These are phyloP conservation scores for Sphagnum fallax DNA, from an alignment of 228 moss, liverwort and hornwort species.

Conservation along the genomic window DNA sequence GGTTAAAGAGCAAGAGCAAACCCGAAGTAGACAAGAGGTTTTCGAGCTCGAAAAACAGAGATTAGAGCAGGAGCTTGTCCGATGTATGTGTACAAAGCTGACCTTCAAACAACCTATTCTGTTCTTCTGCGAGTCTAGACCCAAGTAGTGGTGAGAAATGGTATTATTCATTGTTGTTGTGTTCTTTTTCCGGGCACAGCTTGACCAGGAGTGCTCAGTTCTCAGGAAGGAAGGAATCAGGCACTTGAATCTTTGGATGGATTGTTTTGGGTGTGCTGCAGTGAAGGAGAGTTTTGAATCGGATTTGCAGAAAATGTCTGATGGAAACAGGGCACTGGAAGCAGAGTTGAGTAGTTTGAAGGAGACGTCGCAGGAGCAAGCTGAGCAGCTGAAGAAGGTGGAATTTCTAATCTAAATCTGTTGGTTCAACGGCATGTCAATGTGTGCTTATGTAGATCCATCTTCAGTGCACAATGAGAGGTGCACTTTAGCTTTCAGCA, in stretches of 20 bases:
- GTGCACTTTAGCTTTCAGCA: no score
- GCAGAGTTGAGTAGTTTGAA: constrained; percentile 45
- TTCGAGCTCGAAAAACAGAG: constrained; percentile 1
- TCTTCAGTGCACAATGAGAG: neutral
- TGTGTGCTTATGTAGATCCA: neutral
- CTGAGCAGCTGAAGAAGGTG: constrained; percentile 44
- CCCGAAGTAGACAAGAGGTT: constrained; percentile 3
- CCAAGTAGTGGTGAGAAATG: no score
- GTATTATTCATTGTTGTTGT: no score
- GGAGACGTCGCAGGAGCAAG: constrained; percentile 34
- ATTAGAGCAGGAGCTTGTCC: constrained; percentile 12
- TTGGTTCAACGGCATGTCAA: neutral
- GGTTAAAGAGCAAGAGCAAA: constrained; percentile 2
- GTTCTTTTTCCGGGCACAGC: no score
- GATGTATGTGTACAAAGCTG: neutral
- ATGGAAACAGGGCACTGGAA: constrained; percentile 52
- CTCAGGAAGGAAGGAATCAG: no score
- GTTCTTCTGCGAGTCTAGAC: no score
- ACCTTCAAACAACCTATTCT: no score
- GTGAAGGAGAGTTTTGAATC: constrained; percentile 45
- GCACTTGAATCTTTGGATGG: no score
- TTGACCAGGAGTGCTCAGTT: no score
- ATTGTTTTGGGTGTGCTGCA: constrained; percentile 23
- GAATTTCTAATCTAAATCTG: neutral
- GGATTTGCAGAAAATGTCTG: constrained; percentile 37